phyloP scores from a whole-genome alignment of 441 rosid genomes.

The Rhodomyrtus psidioides region DNA sequence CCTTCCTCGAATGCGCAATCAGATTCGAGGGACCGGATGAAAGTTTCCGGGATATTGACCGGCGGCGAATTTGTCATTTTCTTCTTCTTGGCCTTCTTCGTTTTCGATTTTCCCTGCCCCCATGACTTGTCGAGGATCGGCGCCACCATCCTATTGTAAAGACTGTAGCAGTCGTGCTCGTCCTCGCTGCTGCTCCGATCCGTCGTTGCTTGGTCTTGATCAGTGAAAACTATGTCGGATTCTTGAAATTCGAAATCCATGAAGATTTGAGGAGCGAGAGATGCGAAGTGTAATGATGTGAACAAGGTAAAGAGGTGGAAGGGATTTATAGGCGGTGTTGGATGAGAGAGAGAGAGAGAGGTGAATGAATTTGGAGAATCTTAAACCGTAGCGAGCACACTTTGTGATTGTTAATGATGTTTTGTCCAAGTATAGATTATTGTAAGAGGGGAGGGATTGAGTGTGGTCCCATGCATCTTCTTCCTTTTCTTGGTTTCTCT shows the following conservation, averaged over 20 bases:
- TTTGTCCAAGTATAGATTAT: slow-evolving; percentile 36
- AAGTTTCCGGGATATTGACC: slow-evolving; percentile 31
- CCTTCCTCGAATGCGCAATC: slow-evolving; percentile 11
- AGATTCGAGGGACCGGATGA: slow-evolving; percentile 2
- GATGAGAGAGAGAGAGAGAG: slow-evolving; percentile 6
- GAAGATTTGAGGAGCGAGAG: background rate
- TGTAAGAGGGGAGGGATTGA: slow-evolving; percentile 28
- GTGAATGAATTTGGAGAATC: slow-evolving; percentile 1
- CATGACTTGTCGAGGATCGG: background rate
- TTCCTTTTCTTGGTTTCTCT: background rate
- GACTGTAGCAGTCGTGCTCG: background rate
- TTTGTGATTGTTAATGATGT: background rate
- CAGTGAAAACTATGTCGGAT: slow-evolving; percentile 57
- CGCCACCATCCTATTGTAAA: background rate
- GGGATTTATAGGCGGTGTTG: slow-evolving; percentile 5
- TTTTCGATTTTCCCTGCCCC: background rate
- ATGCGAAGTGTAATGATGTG: background rate
- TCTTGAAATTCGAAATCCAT: slow-evolving; percentile 80
- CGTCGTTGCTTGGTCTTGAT: background rate
- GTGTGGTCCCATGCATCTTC: slow-evolving; percentile 35
- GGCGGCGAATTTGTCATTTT: slow-evolving; percentile 27
- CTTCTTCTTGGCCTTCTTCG: slow-evolving; percentile 7
- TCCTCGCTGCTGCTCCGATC: background rate
- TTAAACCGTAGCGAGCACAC: slow-evolving; percentile 17
- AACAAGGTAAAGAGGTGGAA: background rate